phyloP scores from a whole-genome alignment of 176 grass and related monocot species.

The Phyllostachys edulis region DNA sequence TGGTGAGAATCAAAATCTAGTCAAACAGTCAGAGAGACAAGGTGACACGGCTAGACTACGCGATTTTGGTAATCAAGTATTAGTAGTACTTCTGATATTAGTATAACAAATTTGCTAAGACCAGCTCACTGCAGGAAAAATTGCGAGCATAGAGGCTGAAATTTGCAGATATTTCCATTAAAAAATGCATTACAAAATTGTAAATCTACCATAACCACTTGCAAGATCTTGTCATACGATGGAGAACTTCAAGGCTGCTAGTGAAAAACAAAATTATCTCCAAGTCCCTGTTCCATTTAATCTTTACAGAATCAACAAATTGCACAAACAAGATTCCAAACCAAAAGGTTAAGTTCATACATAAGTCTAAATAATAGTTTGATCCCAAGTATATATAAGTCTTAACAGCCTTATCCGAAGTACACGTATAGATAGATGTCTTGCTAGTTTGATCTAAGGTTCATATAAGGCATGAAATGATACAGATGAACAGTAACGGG shows the following conservation, averaged over 20 bases:
- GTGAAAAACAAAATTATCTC: not conserved
- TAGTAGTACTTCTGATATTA: not conserved
- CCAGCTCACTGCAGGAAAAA: too few species aligned
- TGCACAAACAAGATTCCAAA: not conserved
- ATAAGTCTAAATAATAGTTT: not conserved
- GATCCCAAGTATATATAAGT: not conserved
- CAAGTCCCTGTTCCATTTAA: not conserved
- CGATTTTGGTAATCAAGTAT: not conserved
- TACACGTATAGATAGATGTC: not conserved
- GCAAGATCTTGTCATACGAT: not conserved
- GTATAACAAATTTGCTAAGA: too few species aligned
- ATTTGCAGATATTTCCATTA: not conserved
- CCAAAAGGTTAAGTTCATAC: not conserved
- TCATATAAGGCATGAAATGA: slow-evolving; percentile 12
- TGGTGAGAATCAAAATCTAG: too few species aligned
- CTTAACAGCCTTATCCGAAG: not conserved
- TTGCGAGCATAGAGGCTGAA: not conserved
- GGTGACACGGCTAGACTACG: too few species aligned
- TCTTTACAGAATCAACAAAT: not conserved
- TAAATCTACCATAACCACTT: not conserved
- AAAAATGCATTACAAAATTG: not conserved
- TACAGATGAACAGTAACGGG: slow-evolving; percentile 23
- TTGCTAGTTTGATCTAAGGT: not conserved
- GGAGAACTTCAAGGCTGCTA: not conserved
- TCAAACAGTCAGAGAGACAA: too few species aligned